Conservation (phyloP, 768 basidiomycete genomes). For the Naganishia friedmannii region DNA sequence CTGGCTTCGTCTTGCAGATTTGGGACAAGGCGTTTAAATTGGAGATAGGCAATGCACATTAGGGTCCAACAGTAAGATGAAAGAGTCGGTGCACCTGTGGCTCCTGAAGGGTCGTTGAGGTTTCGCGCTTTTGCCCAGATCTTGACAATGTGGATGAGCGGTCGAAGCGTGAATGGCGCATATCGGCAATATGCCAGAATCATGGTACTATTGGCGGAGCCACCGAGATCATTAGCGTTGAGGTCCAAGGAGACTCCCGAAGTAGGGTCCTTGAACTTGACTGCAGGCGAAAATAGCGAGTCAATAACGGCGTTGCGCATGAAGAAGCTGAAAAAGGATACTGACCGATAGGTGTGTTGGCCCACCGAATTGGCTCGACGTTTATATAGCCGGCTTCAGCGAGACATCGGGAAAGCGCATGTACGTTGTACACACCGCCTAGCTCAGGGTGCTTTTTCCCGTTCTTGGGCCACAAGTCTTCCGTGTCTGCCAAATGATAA, state of each 20-base stretch:
- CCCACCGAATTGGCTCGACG: constrained; percentile 37
- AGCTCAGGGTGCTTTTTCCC: constrained; percentile 16
- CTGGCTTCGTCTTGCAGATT: constrained; percentile 42
- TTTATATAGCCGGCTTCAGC: constrained; percentile 30
- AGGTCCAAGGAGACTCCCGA: constrained; percentile 39
- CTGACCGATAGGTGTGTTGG: constrained; percentile 44
- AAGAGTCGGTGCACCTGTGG: constrained; percentile 41
- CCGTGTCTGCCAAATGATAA: constrained; percentile 11
- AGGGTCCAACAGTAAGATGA: constrained; percentile 48
- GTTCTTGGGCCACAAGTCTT: constrained; percentile 26
- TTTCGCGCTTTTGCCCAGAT: constrained; percentile 42
- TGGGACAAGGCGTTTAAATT: constrained; percentile 41
- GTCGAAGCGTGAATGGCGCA: constrained; percentile 47
- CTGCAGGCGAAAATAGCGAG: neutral
- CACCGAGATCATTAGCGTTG: constrained; percentile 48
- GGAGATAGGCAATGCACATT: constrained; percentile 50
- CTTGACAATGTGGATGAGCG: constrained; percentile 48
- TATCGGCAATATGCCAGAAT: constrained; percentile 46
- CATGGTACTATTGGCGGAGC: constrained; percentile 44
- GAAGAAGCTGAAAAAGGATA: neutral
- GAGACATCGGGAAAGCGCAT: constrained; percentile 24
- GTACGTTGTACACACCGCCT: constrained; percentile 31
- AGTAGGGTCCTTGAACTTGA: constrained; percentile 41
- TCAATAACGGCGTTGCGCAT: neutral
- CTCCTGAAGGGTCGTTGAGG: constrained; percentile 47